These are phyloP conservation scores for Cryptococcus sp. DNA, from an alignment of 1,284 basidiomycete genomes.

Conservation along the genomic window DNA sequence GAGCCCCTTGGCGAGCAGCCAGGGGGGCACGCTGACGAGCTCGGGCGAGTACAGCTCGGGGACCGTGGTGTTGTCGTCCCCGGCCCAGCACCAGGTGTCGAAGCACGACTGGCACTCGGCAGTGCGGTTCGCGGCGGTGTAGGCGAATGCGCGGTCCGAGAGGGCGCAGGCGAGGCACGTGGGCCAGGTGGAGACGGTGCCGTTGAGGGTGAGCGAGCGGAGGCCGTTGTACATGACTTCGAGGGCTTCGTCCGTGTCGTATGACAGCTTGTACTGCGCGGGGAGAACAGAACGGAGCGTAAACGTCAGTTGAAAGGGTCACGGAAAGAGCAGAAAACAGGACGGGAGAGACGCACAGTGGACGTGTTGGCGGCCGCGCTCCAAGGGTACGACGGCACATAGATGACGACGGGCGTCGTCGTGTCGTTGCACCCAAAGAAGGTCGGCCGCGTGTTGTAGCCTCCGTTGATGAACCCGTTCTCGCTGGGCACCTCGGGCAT, in stretches of 20 bases:
- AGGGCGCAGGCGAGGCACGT: slow-evolving; percentile 51
- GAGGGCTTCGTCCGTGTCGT: slow-evolving; percentile 41
- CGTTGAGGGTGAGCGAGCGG: slow-evolving; percentile 41
- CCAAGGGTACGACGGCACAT: slow-evolving; percentile 55
- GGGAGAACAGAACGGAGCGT: too few species aligned
- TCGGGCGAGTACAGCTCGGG: slow-evolving; percentile 26
- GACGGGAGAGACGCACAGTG: slow-evolving; percentile 33
- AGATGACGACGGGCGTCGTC: slow-evolving; percentile 50
- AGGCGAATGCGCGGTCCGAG: slow-evolving; percentile 45
- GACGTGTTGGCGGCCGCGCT: slow-evolving; percentile 45
- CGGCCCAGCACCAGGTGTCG: slow-evolving; percentile 47
- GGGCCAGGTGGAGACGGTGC: slow-evolving; percentile 43
- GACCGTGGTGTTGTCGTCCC: slow-evolving; percentile 27
- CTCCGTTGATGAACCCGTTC: slow-evolving; percentile 54
- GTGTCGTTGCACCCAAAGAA: slow-evolving; percentile 49
- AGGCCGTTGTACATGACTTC: slow-evolving; percentile 38
- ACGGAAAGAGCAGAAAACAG: too few species aligned
- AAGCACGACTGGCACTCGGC: slow-evolving; percentile 47
- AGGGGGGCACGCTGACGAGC: slow-evolving; percentile 29
- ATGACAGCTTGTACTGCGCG: slow-evolving; percentile 41
- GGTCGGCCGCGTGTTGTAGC: slow-evolving; percentile 55
- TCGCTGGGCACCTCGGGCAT: slow-evolving; percentile 52
- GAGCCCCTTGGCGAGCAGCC: slow-evolving; percentile 27
- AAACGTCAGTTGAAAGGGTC: not conserved
- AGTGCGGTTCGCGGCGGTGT: slow-evolving; percentile 33